phyloP scores from a whole-genome alignment of 257 asterid genomes.

The Solanum habrochaites region DNA sequence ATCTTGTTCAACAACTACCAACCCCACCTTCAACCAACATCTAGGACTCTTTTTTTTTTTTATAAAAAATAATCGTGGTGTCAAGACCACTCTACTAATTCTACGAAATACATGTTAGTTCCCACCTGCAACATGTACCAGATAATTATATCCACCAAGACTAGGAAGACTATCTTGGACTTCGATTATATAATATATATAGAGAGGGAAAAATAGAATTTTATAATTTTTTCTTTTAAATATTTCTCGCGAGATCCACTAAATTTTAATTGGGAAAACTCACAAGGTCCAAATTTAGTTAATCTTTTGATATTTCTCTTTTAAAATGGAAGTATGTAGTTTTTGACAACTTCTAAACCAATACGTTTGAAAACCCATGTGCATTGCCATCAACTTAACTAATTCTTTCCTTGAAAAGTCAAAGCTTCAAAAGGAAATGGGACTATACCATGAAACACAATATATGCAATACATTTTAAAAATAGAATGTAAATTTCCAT shows the following conservation, averaged over 20 bases:
- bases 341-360: background rate
- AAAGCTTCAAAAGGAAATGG: background rate
- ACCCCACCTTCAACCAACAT: background rate
- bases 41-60: background rate
- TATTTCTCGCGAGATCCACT: too few relatives aligned
- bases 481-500: background rate
- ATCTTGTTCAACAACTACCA: background rate
- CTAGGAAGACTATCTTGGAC: background rate
- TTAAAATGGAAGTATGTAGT: background rate
- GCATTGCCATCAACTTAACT: background rate
- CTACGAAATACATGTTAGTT: too few relatives aligned
- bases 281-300: background rate
- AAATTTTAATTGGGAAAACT: background rate
- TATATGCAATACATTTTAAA: too few relatives aligned
- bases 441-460: background rate
- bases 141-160: too few relatives aligned
- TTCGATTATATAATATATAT: background rate
- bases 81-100: background rate
- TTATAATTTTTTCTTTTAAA: too few relatives aligned
- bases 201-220: too few relatives aligned
- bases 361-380: background rate
- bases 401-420: background rate
- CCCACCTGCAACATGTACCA: background rate
- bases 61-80: background rate
- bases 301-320: background rate